Percentiles rank a stretch among this genome's conserved stretches.
phyloP scores from a whole-genome alignment of 2,329 filamentous ascomycete species.

The Alternaria hordeiaustralica region DNA sequence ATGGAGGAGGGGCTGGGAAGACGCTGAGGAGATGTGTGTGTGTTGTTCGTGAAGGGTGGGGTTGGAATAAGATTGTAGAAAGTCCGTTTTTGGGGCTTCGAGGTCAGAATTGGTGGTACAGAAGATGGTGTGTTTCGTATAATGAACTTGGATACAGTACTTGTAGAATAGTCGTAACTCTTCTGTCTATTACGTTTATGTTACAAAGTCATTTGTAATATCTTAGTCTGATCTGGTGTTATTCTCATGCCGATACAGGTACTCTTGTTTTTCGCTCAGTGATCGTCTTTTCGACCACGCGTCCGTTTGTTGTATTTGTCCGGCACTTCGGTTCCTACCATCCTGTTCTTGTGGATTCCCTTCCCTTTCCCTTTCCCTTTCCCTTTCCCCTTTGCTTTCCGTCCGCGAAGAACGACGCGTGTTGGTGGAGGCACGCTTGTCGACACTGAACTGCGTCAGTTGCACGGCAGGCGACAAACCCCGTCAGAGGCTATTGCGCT shows the following conservation, averaged over 20 bases:
- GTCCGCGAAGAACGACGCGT: neutral
- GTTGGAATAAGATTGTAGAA: neutral
- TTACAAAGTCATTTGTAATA: neutral
- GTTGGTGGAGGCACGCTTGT: neutral
- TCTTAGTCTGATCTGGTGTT: rapidly evolving
- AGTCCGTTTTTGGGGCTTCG: neutral
- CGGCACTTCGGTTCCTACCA: neutral
- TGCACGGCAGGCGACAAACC: neutral
- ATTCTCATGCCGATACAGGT: neutral
- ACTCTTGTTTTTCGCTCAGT: neutral
- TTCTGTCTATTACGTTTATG: neutral
- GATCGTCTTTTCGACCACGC: neutral
- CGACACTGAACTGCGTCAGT: neutral
- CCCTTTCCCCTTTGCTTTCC: neutral
- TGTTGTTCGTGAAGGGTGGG: neutral
- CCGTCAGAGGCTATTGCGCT: neutral
- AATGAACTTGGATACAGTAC: neutral
- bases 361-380: neutral
- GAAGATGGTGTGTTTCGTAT: neutral
- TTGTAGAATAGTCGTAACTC: neutral
- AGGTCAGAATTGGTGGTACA: neutral
- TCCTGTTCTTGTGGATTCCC: neutral
- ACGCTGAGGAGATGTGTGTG: neutral
- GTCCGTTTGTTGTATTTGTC: neutral
- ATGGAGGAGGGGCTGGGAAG: neutral